phyloP scores from a whole-genome alignment of 352 stramenopile genomes.

The Blastocystis hominis region DNA sequence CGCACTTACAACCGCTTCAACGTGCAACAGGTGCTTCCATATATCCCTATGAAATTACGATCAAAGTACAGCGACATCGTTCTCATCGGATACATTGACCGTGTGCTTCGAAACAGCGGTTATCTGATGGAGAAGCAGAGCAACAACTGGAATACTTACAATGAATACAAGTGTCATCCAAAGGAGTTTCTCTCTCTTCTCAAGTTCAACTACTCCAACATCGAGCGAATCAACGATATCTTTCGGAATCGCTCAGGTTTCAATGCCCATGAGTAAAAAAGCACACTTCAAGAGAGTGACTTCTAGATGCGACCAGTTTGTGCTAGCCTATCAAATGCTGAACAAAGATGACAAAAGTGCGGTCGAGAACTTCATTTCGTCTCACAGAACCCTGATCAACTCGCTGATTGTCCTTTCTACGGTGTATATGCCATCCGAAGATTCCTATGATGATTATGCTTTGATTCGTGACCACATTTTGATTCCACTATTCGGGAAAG shows the following conservation, averaged over 20 bases:
- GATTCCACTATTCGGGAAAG: background rate
- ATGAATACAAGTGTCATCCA: slow-evolving; percentile 41
- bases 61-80: slow-evolving; percentile 36
- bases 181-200: slow-evolving; percentile 1
- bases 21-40: slow-evolving; percentile 38
- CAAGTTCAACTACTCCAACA: slow-evolving; percentile 8
- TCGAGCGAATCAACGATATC: background rate
- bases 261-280: background rate
- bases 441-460: background rate
- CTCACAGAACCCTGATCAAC: background rate
- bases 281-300: background rate
- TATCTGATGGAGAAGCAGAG: slow-evolving; percentile 7
- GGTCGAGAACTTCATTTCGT: background rate
- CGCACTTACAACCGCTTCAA: slow-evolving; percentile 35
- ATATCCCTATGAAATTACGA: slow-evolving; percentile 1
- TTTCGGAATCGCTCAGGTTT: slow-evolving; percentile 26
- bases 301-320: slow-evolving; percentile 24
- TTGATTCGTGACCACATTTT: slow-evolving; percentile 33
- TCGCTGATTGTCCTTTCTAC: slow-evolving; percentile 12
- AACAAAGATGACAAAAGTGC: background rate
- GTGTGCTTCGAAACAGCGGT: slow-evolving; percentile 12
- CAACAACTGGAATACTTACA: slow-evolving; percentile 34
- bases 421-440: background rate
- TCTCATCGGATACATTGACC: background rate
- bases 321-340: background rate